phyloP scores from a whole-genome alignment of 2,329 filamentous ascomycete species.

The Podosphaera aphanis region DNA sequence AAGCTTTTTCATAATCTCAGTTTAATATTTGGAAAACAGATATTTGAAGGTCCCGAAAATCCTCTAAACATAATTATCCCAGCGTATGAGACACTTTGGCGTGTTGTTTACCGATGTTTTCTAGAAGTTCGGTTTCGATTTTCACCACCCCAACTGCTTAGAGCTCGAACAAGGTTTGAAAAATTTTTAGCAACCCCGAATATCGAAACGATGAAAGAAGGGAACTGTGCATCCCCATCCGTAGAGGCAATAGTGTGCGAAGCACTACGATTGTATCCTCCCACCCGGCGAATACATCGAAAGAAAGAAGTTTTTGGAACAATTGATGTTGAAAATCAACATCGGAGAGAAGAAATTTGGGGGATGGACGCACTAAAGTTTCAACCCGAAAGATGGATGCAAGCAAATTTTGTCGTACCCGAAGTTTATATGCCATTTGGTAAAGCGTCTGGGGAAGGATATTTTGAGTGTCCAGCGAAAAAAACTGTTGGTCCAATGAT shows the following conservation, averaged over 20 bases:
- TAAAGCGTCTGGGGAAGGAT: constrained; percentile 3
- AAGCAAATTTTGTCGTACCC: not conserved
- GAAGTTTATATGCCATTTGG: constrained; percentile 2
- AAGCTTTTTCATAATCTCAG: not conserved
- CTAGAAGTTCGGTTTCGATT: constrained; percentile 5
- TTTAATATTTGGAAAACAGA: not conserved
- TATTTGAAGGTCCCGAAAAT: constrained; percentile 1
- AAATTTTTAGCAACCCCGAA: not conserved
- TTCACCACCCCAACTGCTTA: not conserved
- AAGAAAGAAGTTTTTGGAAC: not conserved
- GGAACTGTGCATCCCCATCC: not conserved
- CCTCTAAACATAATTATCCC: constrained; percentile 6
- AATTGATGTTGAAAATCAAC: constrained; percentile 6
- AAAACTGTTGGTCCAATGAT: constrained; percentile 5
- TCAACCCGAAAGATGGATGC: constrained; percentile 9
- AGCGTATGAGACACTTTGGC: constrained; percentile 5
- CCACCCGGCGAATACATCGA: constrained; percentile 5
- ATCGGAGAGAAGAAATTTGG: constrained; percentile 4
- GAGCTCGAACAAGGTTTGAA: not conserved
- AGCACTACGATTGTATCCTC: constrained; percentile 7
- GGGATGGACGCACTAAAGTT: constrained; percentile 4
- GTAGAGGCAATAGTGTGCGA: constrained; percentile 4
- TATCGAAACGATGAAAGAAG: not conserved
- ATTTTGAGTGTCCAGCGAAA: constrained; percentile 5
- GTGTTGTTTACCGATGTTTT: constrained; percentile 4